phyloP scores from a whole-genome alignment of 805 yeast species.

The Candida piceae region DNA sequence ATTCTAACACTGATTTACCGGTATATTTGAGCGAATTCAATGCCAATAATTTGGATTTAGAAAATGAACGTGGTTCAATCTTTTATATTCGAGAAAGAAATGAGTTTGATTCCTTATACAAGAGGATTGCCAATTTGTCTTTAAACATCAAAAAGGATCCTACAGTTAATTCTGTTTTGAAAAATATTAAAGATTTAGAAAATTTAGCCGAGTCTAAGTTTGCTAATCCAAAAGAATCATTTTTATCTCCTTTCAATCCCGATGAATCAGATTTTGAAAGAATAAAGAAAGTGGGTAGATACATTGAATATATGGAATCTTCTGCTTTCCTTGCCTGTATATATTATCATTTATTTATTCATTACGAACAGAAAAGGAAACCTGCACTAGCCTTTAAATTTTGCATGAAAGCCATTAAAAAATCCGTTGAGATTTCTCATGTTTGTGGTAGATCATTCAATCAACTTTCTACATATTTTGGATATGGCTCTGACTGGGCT shows the following conservation, averaged over 20 bases:
- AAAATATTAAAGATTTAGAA: constrained; percentile 32
- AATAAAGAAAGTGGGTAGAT: constrained; percentile 16
- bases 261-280: constrained; percentile 9
- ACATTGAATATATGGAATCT: constrained; percentile 15
- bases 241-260: constrained; percentile 15
- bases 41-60: constrained; percentile 31
- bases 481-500: constrained; percentile 35
- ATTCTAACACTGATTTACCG: constrained; percentile 41
- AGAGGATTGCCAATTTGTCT: constrained; percentile 28
- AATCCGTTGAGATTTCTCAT: constrained; percentile 30
- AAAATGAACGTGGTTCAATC: constrained; percentile 34
- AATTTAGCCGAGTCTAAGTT: constrained; percentile 14
- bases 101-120: constrained; percentile 27
- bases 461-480: constrained; percentile 35
- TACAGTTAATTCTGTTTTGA: constrained; percentile 31
- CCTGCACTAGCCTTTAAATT: constrained; percentile 31
- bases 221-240: constrained; percentile 18
- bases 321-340: constrained; percentile 25
- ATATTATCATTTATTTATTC: constrained; percentile 33
- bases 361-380: constrained; percentile 32
- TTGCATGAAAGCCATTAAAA: constrained; percentile 27
- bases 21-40: constrained; percentile 27
- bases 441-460: constrained; percentile 29
- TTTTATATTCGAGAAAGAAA: constrained; percentile 28
- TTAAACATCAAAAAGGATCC: constrained; percentile 31